These are phyloP conservation scores for Populus pruinosa DNA, from an alignment of 345 rosid genomes.

Conservation along the genomic window DNA sequence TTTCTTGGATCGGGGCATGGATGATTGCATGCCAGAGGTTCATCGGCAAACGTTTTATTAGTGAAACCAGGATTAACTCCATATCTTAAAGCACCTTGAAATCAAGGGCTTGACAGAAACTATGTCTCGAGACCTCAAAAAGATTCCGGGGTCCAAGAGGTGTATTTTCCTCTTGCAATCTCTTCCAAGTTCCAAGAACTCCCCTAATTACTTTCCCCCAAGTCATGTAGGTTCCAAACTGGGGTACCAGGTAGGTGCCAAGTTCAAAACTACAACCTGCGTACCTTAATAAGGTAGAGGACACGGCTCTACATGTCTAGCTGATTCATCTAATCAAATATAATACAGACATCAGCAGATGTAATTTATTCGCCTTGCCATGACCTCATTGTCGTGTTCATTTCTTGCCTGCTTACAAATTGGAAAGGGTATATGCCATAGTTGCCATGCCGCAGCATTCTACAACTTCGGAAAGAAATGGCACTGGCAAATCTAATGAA, in stretches of 20 bases:
- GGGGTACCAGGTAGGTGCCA: neutral
- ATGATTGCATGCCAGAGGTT: too few relatives aligned
- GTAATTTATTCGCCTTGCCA: neutral
- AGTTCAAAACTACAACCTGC: neutral
- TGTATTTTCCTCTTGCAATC: neutral
- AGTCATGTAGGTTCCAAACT: too few relatives aligned
- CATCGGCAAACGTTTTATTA: too few relatives aligned
- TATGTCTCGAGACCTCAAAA: too few relatives aligned
- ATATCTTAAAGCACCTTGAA: too few relatives aligned
- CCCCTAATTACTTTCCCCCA: neutral
- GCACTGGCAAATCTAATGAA: neutral
- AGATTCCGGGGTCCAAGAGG: neutral
- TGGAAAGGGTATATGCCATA: neutral
- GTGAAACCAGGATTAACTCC: too few relatives aligned
- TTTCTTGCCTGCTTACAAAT: neutral
- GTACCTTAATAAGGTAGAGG: neutral
- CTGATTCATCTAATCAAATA: neutral
- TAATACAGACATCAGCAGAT: neutral
- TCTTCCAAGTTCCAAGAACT: neutral
- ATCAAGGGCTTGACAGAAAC: too few relatives aligned
- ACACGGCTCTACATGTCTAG: too few relatives aligned
- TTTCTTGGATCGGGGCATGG: neutral
- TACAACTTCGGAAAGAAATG: neutral
- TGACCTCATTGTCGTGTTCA: neutral
- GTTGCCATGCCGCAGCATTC: neutral